Base-by-base conservation (phyloP, 768 basidiomycete genomes). In the Agrocybe praecox region DNA sequence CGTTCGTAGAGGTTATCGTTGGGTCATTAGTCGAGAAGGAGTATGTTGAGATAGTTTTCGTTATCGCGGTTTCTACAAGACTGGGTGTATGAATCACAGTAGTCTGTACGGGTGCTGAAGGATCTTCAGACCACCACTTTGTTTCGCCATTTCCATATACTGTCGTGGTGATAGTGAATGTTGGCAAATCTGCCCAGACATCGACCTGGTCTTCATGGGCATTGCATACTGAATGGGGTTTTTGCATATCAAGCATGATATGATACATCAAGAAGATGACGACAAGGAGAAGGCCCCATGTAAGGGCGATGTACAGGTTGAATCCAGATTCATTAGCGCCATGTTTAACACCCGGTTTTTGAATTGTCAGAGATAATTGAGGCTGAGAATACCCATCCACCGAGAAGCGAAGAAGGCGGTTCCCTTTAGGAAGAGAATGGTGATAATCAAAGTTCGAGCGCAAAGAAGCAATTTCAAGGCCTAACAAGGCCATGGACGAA, bases 361-460 rank as follows among this genome's bases (percentile, higher is more conserved):
- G 67, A 22, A 79, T 56, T 17, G 63, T 62, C 22, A 87, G 52
- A 42, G 75, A 77, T 12, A 89, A 66, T 21, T 73, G 75, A 2
- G 89, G 86, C 63, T 80, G 77, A 67, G 86, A 88, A 63, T 80
- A 83, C 59, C 77, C 82, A 52, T 80, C 79, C 62, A 83, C 67
- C 15, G 80, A 82, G 64, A 81, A 86, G 55, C 85, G 84, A 36
- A 86, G 69, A 9, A 90, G 70, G 61, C 73, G 77, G 56, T 74
- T 70, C 40, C 81, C 78, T n/a, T 72, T 70, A 18, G 68, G 50
- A 22, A 68, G 57, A 24, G 69, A 62, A 57, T 79, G 76, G 55
- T 83, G 79, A 62, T 88, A 78, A 33, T 74, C 69, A 55, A 90
- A 72, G 66, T 88, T 91, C 12, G 88, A 85, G 10, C 70, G 73